Evolutionary conservation across 345 rosid species (phyloP).

Genomic region (Toxicodendron radicans): DNA sequence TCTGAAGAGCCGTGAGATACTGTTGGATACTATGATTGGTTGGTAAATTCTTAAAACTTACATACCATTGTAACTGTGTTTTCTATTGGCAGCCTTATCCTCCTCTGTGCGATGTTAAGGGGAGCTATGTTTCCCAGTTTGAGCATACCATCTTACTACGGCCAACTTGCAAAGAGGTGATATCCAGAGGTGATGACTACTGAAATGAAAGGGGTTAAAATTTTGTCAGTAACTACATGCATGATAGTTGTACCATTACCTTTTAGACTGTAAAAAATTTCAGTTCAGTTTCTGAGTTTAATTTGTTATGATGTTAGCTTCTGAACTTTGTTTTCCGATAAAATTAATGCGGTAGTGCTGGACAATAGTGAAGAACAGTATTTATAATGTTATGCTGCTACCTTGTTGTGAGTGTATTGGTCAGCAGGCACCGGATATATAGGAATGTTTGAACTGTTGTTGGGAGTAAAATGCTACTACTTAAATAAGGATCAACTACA

Average conservation of each 20-base stretch:
- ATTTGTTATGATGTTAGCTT: not conserved
- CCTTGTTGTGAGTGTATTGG: not conserved
- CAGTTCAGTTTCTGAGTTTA: not conserved
- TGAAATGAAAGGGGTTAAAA: constrained; percentile 27
- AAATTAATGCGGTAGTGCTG: not conserved
- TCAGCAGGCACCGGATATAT: no score
- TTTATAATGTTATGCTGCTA: not conserved
- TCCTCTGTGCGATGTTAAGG: constrained; percentile 82
- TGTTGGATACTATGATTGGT: no score
- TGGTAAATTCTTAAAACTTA: not conserved
- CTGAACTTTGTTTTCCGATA: not conserved
- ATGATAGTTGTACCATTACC: not conserved
- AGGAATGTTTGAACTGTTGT: no score
- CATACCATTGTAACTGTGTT: not conserved
- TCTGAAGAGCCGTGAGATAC: no score
- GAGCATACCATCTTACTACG: constrained; percentile 91
- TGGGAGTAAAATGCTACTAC: no score
- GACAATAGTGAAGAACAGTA: no score
- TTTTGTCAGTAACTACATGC: not conserved
- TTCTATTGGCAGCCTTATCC: constrained; percentile 71
- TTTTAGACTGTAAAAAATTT: not conserved
- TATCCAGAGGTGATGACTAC: constrained; percentile 87
- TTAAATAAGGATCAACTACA: no score
- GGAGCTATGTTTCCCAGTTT: constrained; percentile 91
- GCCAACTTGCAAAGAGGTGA: constrained; percentile 95